Percentiles rank a stretch among this genome's conserved stretches.
These are phyloP conservation scores for Salix exigua DNA, from an alignment of 345 rosid genomes.

Conservation along the genomic window DNA sequence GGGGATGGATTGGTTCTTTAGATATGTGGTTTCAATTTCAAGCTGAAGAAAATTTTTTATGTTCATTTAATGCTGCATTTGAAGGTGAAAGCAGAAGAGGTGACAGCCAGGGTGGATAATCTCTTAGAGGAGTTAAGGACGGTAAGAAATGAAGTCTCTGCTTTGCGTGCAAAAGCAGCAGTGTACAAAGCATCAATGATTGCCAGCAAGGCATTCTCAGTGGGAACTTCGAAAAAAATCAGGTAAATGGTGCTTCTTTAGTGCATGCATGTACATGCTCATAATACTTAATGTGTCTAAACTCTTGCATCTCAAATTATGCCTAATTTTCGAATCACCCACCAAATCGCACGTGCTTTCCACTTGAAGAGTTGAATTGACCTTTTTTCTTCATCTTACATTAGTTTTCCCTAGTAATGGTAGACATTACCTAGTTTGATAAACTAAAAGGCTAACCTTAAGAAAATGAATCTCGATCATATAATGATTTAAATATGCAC, in stretches of 20 bases:
- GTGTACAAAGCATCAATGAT: constrained; percentile 65
- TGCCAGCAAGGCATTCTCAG: constrained; percentile 54
- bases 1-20: too few species aligned
- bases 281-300: not conserved
- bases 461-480: too few species aligned
- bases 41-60: not conserved
- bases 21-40: not conserved
- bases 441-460: too few species aligned
- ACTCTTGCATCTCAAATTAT: not conserved
- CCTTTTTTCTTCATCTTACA: not conserved
- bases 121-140: constrained; percentile 69
- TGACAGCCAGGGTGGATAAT: constrained; percentile 70
- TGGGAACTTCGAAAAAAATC: constrained; percentile 55
- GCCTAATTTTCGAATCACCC: not conserved
- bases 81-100: constrained; percentile 93
- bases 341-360: not conserved
- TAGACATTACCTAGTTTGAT: not conserved
- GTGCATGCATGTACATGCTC: not conserved
- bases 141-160: constrained; percentile 66
- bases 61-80: constrained; percentile 13
- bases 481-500: too few species aligned
- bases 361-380: not conserved
- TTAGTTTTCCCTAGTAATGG: not conserved
- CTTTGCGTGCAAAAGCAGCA: constrained; percentile 73
- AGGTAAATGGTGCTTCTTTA: constrained; percentile 36